Conservation (phyloP, 2,329 filamentous ascomycete genomes). For the Pseudomassariella vexata region DNA sequence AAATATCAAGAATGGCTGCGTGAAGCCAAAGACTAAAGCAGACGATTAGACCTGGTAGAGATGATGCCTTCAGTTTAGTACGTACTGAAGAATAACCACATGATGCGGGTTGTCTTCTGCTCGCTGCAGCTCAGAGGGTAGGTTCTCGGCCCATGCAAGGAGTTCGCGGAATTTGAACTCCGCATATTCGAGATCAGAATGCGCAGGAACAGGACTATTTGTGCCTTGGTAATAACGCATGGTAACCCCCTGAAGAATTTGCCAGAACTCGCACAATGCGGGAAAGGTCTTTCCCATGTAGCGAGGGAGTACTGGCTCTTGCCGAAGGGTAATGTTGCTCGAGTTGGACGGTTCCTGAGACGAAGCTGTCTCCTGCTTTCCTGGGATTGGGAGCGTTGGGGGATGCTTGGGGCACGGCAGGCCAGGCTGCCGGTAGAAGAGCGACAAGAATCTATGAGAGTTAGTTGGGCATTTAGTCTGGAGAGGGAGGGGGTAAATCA, state of each 20-base stretch:
- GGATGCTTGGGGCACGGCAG: constrained; percentile 14
- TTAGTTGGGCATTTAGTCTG: constrained; percentile 2
- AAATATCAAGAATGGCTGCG: constrained; percentile 29
- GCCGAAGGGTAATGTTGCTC: too few relatives aligned
- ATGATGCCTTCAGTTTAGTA: constrained; percentile 4
- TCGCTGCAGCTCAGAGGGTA: constrained; percentile 21
- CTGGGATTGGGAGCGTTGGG: constrained; percentile 19
- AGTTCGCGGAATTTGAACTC: constrained; percentile 33
- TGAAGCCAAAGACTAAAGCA: constrained; percentile 34
- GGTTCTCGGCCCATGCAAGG: constrained; percentile 27
- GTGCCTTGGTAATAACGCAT: constrained; percentile 24
- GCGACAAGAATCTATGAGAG: constrained; percentile 20
- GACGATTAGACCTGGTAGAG: constrained; percentile 9
- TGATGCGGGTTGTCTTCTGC: constrained; percentile 23
- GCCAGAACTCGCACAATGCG: constrained; percentile 28
- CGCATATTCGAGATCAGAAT: constrained; percentile 23
- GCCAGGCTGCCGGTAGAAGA: constrained; percentile 27
- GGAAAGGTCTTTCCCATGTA: constrained; percentile 22
- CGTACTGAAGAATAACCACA: constrained; percentile 30
- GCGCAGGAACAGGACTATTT: too few relatives aligned
- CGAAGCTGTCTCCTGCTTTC: too few relatives aligned
- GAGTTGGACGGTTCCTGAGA: too few relatives aligned
- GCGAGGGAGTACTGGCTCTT: not conserved
- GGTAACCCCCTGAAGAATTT: constrained; percentile 25
- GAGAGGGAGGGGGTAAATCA: constrained; percentile 12